Evolutionary conservation across 2,329 filamentous ascomycete genomes (phyloP).

Genomic region (Penicillium palitans): DNA sequence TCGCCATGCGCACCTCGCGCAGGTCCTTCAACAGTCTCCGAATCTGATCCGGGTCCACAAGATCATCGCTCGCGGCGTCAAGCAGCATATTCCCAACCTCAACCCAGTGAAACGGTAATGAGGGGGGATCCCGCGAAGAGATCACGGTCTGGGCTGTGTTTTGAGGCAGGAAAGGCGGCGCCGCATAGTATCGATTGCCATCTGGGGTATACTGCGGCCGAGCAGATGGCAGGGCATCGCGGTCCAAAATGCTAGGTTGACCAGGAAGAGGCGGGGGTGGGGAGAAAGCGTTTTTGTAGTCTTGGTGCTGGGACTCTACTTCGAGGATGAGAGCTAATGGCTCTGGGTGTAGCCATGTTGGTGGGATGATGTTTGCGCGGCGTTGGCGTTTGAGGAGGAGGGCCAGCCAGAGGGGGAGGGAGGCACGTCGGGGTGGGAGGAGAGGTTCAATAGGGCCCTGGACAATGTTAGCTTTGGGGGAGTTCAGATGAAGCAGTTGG

Average conservation of each 20-base stretch:
- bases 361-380: conserved; percentile 87
- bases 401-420: conserved; percentile 90
- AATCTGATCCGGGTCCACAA: conserved; percentile 71
- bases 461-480: conserved; percentile 1
- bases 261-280: conserved; percentile 70
- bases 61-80: conserved; percentile 79
- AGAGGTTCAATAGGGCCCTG: conserved; percentile 78
- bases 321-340: conserved; percentile 76
- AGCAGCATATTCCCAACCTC: conserved; percentile 86
- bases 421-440: conserved; percentile 74
- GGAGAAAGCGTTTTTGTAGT: conserved; percentile 69
- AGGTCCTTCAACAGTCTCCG: conserved; percentile 75
- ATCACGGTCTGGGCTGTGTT: conserved; percentile 68
- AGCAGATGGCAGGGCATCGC: conserved; percentile 23
- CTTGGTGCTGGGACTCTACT: conserved; percentile 68
- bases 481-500: background rate
- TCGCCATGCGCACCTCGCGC: conserved; percentile 83
- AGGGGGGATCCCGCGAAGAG: conserved; percentile 38
- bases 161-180: conserved; percentile 76
- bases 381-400: conserved; percentile 91
- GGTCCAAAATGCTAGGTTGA: conserved; percentile 32
- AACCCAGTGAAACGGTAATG: conserved; percentile 90
- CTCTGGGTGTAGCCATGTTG: conserved; percentile 79
- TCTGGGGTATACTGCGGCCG: conserved; percentile 40
- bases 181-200: conserved; percentile 45